A percentile compares a stretch with the other conserved stretches of the same genome.
phyloP scores from a whole-genome alignment of 2,329 filamentous ascomycete species.

The Trichoderma sp. region DNA sequence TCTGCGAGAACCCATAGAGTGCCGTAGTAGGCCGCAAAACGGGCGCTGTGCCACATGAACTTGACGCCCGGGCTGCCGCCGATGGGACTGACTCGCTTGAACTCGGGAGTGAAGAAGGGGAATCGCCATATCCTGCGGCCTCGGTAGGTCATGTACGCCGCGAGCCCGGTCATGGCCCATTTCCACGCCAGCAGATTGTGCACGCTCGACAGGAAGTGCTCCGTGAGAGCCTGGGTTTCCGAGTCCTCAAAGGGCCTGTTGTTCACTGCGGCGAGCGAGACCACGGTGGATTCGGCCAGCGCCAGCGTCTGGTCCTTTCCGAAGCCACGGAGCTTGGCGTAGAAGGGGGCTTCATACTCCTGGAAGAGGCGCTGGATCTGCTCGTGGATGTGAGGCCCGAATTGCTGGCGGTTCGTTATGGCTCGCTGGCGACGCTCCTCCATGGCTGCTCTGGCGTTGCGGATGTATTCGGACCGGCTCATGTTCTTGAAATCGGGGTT shows the following conservation, averaged over 20 bases:
- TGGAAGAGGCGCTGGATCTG: slow-evolving; percentile 33
- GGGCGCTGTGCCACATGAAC: slow-evolving; percentile 36
- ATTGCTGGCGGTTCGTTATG: slow-evolving; percentile 30
- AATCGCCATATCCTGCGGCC: slow-evolving; percentile 38
- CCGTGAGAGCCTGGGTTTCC: slow-evolving; percentile 37
- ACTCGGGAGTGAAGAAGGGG: slow-evolving; percentile 39
- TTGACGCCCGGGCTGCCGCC: slow-evolving; percentile 28
- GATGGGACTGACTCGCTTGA: slow-evolving; percentile 31
- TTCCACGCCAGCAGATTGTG: slow-evolving; percentile 33
- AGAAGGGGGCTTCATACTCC: slow-evolving; percentile 33
- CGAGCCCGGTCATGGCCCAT: slow-evolving; percentile 27
- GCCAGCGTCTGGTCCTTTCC: slow-evolving; percentile 29
- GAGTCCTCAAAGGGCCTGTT: slow-evolving; percentile 34
- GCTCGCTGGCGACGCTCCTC: slow-evolving; percentile 33
- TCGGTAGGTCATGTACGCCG: slow-evolving; percentile 28
- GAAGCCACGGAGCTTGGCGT: slow-evolving; percentile 32
- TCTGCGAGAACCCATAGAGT: slow-evolving; percentile 26
- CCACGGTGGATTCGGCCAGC: slow-evolving; percentile 29
- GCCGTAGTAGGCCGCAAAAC: slow-evolving; percentile 36
- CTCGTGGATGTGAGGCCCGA: slow-evolving; percentile 30
- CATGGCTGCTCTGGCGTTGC: slow-evolving; percentile 30
- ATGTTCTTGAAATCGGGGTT: slow-evolving; percentile 30
- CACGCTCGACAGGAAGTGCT: slow-evolving; percentile 33
- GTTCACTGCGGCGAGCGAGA: slow-evolving; percentile 30
- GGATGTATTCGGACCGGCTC: slow-evolving; percentile 24